Conservation (phyloP, 176 grass and related monocot genomes). For the Cocos nucifera region DNA sequence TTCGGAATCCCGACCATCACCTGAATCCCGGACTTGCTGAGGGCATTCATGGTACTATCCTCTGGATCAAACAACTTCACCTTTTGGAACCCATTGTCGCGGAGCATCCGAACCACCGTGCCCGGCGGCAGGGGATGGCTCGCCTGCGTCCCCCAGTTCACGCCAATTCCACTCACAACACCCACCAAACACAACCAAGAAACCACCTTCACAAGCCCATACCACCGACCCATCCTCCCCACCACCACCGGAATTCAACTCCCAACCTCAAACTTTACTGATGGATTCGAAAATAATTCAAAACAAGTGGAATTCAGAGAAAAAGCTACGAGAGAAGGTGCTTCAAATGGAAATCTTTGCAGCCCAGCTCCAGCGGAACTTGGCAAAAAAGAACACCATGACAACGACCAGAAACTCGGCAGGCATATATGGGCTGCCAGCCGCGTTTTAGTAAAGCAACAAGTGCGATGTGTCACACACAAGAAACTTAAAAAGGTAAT, state of each 20-base stretch:
- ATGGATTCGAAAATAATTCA: neutral
- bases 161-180: constrained; percentile 2
- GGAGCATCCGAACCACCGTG: constrained; percentile 15
- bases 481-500: neutral
- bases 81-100: constrained; percentile 6
- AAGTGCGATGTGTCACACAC: neutral
- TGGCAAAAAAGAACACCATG: too few species aligned
- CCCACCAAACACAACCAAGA: neutral
- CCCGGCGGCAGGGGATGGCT: constrained; percentile 18
- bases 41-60: neutral
- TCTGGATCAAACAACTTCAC: constrained; percentile 17
- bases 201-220: neutral
- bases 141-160: constrained; percentile 17
- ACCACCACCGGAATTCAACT: neutral
- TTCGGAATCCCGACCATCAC: constrained; percentile 69
- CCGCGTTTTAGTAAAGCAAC: neutral
- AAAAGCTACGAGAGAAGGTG: too few species aligned
- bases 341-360: too few species aligned
- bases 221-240: neutral
- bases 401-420: too few species aligned
- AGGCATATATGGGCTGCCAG: too few species aligned
- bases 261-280: neutral
- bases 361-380: too few species aligned
- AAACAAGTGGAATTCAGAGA: neutral
- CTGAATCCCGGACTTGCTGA: constrained; percentile 16